Conservation (phyloP, 331 rosid genomes). For the Malus hybrid region DNA sequence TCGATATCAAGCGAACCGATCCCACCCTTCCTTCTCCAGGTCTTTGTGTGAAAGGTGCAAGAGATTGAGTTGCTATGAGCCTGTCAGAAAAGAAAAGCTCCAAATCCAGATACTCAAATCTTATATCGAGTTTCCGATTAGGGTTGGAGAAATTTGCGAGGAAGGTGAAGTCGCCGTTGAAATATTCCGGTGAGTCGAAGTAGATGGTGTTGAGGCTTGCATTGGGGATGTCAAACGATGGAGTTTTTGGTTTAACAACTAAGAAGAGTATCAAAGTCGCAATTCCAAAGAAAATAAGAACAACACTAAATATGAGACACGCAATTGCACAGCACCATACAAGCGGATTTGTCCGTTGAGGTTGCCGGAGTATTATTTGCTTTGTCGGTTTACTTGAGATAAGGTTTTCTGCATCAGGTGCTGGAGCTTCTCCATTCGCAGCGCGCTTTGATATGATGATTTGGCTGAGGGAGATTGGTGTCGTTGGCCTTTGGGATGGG, state of each 20-base stretch:
- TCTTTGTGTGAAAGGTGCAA: conserved; percentile 55
- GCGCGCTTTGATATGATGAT: conserved; percentile 26
- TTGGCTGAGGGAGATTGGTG: conserved; percentile 36
- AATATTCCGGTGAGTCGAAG: conserved; percentile 65
- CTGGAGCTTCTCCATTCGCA: conserved; percentile 13
- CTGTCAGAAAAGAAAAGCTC: conserved; percentile 63
- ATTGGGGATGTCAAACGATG: conserved; percentile 62
- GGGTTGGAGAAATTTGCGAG: conserved; percentile 84
- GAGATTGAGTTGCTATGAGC: conserved; percentile 52
- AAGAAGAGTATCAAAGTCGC: conserved; percentile 69
- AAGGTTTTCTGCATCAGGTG: conserved; percentile 7
- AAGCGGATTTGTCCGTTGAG: conserved; percentile 60
- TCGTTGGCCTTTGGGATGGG: conserved; percentile 16
- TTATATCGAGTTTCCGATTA: conserved; percentile 47
- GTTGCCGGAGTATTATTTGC: conserved; percentile 27
- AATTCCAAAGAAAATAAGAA: conserved; percentile 72
- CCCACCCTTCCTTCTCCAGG: conserved; percentile 51
- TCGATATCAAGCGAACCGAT: conserved; percentile 60
- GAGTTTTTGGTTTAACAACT: conserved; percentile 55
- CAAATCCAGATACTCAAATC: conserved; percentile 49
- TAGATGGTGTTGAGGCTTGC: conserved; percentile 70
- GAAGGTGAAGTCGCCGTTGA: conserved; percentile 73
- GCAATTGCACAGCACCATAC: conserved; percentile 66
- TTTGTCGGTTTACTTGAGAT: conserved; percentile 19
- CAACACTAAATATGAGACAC: conserved; percentile 70